phyloP scores from a whole-genome alignment of 2,329 filamentous ascomycete species.

The Fusarium denticulatum region DNA sequence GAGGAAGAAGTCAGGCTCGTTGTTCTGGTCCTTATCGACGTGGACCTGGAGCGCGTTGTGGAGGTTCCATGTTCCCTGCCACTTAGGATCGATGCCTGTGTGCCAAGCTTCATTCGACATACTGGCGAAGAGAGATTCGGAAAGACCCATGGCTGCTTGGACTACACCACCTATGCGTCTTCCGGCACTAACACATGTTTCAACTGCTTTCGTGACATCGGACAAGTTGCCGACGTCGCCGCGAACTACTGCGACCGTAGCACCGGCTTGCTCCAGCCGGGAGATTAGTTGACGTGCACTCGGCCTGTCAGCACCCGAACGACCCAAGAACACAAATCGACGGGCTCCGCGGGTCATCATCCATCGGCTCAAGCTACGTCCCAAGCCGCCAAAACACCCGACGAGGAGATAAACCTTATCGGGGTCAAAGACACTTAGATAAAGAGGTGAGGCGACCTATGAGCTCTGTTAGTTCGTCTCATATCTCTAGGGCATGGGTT shows the following conservation, averaged over 20 bases:
- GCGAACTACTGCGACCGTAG: background rate
- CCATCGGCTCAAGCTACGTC: background rate
- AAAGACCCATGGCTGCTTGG: background rate
- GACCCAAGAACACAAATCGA: background rate
- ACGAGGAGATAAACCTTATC: background rate
- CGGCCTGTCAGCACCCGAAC: background rate
- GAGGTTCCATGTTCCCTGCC: background rate
- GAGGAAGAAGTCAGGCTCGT: background rate
- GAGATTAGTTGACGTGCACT: background rate
- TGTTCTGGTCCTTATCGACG: background rate
- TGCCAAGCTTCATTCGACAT: background rate
- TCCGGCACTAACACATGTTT: rapidly evolving
- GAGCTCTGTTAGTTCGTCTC: background rate
- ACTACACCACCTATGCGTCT: background rate
- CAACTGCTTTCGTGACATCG: background rate
- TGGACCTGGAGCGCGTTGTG: background rate
- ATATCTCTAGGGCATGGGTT: rapidly evolving
- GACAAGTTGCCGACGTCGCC: background rate
- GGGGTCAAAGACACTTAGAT: background rate
- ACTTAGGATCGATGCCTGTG: background rate
- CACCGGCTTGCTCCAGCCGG: background rate
- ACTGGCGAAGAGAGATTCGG: background rate
- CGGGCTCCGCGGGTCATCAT: background rate
- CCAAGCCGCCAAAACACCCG: background rate
- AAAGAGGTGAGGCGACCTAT: background rate